Percentiles rank a stretch among this genome's conserved stretches.
Evolutionary conservation across 129 eudicot genomes (phyloP).

Genomic region (Flaveria ramosissima): DNA sequence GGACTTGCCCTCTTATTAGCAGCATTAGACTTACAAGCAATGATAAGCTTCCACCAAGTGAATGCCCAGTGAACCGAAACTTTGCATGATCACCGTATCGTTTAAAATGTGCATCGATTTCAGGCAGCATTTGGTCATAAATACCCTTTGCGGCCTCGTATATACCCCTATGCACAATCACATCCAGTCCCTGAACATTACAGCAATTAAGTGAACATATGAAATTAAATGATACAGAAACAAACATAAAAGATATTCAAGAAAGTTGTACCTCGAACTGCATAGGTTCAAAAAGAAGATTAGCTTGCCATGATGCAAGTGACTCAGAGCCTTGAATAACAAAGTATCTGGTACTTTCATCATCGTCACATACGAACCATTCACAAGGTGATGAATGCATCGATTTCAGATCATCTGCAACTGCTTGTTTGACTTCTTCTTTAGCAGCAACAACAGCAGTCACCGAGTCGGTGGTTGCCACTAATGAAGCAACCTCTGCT

Average conservation of each 20-base stretch:
- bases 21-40: conserved; percentile 87
- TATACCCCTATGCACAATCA: conserved; percentile 91
- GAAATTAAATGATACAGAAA: background rate
- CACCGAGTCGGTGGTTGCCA: conserved; percentile 91
- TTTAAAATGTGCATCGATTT: conserved; percentile 57
- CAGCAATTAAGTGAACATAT: background rate
- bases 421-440: conserved; percentile 98
- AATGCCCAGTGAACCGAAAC: conserved; percentile 95
- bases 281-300: conserved; percentile 89
- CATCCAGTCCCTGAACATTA: conserved; percentile 65
- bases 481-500: conserved; percentile 69
- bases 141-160: conserved; percentile 99
- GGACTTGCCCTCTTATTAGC: conserved; percentile 69
- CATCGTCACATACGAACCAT: conserved; percentile 90
- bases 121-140: conserved; percentile 91
- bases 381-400: conserved; percentile 80
- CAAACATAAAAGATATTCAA: background rate
- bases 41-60: conserved; percentile 97
- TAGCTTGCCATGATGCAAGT: conserved; percentile 96
- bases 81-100: conserved; percentile 60
- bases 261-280: conserved; percentile 66
- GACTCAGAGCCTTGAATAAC: conserved; percentile 97
- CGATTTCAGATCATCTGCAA: conserved; percentile 90
- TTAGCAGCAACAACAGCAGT: conserved; percentile 96
- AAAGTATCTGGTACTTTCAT: conserved; percentile 65